A percentile compares a stretch with the other conserved stretches of the same genome.
These are phyloP conservation scores for Stropharia rugosoannulata DNA, from an alignment of 768 basidiomycete genomes.

Conservation along the genomic window DNA sequence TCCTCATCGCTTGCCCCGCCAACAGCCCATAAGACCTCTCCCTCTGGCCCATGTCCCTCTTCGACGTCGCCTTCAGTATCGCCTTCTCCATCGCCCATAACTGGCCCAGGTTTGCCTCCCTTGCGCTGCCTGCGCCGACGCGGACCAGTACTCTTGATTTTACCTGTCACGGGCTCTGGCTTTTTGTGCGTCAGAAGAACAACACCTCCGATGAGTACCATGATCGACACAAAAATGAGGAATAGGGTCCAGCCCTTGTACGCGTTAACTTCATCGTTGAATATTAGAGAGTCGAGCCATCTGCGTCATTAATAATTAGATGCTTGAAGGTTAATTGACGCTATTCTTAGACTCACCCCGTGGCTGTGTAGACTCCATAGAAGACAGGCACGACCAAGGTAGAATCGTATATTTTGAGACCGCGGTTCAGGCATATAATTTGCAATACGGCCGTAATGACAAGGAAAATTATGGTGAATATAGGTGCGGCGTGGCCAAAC, in stretches of 20 bases:
- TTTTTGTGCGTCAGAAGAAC: constrained; percentile 94
- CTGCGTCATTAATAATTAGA: constrained; percentile 21
- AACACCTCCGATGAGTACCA: constrained; percentile 86
- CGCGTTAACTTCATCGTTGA: constrained; percentile 84
- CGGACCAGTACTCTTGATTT: constrained; percentile 31
- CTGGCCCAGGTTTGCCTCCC: constrained; percentile 13
- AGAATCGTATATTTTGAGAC: constrained; percentile 86
- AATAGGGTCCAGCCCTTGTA: constrained; percentile 88
- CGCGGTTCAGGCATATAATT: constrained; percentile 89
- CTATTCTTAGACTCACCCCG: constrained; percentile 49
- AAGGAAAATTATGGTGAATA: constrained; percentile 72
- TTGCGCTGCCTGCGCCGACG: constrained; percentile 21
- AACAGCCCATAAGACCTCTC: constrained; percentile 64
- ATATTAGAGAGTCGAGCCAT: constrained; percentile 58
- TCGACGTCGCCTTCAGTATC: constrained; percentile 8
- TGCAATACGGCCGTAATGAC: constrained; percentile 81
- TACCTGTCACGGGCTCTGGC: constrained; percentile 51
- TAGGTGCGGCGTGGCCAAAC: constrained; percentile 77
- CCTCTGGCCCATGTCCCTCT: constrained; percentile 36
- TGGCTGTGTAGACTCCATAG: constrained; percentile 88
- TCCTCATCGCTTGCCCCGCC: constrained; percentile 72
- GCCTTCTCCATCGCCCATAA: constrained; percentile 16
- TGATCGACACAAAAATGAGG: constrained; percentile 84
- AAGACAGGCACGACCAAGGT: constrained; percentile 93
- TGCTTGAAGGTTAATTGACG: background rate